phyloP scores from a whole-genome alignment of 768 basidiomycete species.

The Cystobasidium onofrii region DNA sequence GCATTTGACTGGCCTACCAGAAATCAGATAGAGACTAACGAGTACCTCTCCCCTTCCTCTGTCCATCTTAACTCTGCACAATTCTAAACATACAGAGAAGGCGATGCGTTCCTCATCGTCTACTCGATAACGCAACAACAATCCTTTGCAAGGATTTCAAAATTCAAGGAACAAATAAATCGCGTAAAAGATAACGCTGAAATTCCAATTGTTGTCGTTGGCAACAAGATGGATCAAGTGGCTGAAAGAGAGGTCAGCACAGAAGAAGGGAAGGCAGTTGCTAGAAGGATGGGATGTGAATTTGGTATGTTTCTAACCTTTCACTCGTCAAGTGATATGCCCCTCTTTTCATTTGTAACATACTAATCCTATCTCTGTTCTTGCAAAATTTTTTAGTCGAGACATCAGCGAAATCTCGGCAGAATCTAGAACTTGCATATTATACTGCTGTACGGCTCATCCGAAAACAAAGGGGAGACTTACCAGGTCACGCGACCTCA shows the following conservation, averaged over 20 bases:
- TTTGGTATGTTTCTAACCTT: slow-evolving; percentile 55
- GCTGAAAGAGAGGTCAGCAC: slow-evolving; percentile 89
- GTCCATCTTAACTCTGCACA: too few species aligned
- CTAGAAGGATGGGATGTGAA: slow-evolving; percentile 75
- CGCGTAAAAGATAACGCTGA: slow-evolving; percentile 93
- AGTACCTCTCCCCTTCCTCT: not conserved
- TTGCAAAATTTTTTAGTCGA: too few species aligned
- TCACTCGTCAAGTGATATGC: too few species aligned
- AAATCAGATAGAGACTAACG: not conserved
- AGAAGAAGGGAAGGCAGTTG: slow-evolving; percentile 76
- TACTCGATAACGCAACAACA: slow-evolving; percentile 97
- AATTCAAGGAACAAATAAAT: slow-evolving; percentile 83
- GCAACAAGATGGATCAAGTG: slow-evolving; percentile 96
- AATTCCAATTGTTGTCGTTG: slow-evolving; percentile 91
- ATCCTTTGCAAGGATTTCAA: slow-evolving; percentile 93
- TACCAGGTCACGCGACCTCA: not conserved
- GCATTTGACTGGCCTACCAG: not conserved
- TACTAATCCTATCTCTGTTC: too few species aligned
- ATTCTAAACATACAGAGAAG: slow-evolving; percentile 46
- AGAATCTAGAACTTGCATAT: slow-evolving; percentile 85
- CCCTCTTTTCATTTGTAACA: too few species aligned
- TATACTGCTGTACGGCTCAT: slow-evolving; percentile 46
- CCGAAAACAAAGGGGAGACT: slow-evolving; percentile 9
- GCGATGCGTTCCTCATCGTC: slow-evolving; percentile 93
- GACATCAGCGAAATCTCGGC: slow-evolving; percentile 89